Conservation (phyloP, 139 green algal genomes). For the Pleodorina starrii region DNA sequence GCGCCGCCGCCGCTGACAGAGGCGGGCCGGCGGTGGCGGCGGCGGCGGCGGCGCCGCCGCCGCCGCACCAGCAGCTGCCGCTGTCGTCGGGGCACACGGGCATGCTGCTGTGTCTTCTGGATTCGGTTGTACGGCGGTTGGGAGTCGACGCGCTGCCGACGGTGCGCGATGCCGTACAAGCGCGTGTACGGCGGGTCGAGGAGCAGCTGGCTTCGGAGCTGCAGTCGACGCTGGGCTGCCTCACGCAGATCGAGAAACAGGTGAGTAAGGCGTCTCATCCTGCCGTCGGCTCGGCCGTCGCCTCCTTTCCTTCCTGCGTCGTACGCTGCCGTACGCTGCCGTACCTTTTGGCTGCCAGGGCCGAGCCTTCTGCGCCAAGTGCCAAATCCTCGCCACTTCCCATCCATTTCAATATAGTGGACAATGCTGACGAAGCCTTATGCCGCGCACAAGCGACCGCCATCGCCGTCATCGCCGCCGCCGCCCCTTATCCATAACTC, state of each 20-base stretch:
- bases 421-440: no score
- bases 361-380: no score
- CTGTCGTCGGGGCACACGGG: not conserved
- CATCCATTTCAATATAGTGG: no score
- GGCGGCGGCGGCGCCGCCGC: not conserved
- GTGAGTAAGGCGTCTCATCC: not conserved
- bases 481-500: no score
- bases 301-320: no score
- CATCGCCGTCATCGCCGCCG: no score
- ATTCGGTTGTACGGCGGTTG: not conserved
- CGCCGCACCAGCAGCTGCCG: not conserved
- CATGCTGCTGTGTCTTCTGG: constrained; percentile 3
- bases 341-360: no score
- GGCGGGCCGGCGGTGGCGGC: not conserved
- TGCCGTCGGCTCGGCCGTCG: no score
- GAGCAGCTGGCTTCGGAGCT: not conserved
- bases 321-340: no score
- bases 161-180: not conserved
- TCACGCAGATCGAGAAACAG: not conserved
- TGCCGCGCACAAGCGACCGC: no score
- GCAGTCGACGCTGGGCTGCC: not conserved
- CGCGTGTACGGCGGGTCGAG: not conserved
- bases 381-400: no score
- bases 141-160: not conserved
- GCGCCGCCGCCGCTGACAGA: not conserved